These are phyloP conservation scores for Sanguinoderma infundibulare DNA, from an alignment of 1,284 basidiomycete species.

Conservation along the genomic window DNA sequence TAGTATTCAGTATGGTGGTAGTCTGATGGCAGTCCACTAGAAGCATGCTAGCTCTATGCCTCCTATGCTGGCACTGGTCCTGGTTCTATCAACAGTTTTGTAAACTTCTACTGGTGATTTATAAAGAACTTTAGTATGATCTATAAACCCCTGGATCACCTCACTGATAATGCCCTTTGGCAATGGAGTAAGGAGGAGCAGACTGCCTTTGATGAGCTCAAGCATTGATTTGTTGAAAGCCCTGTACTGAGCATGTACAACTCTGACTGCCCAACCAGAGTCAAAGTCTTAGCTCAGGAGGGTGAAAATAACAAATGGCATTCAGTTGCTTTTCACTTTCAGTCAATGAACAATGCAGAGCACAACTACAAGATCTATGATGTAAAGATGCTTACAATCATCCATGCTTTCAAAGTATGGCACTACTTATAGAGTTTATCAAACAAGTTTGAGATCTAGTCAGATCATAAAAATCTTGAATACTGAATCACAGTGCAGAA, in stretches of 20 bases:
- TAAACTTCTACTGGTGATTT: slow-evolving; percentile 40
- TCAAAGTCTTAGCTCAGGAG: not conserved
- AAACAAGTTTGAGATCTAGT: slow-evolving; percentile 24
- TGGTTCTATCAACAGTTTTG: slow-evolving; percentile 6
- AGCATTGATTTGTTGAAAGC: not conserved
- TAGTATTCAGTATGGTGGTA: slow-evolving; percentile 34
- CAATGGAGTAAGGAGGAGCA: slow-evolving; percentile 6
- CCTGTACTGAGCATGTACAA: too few species aligned
- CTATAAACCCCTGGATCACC: slow-evolving; percentile 32
- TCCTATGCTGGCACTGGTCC: too few species aligned
- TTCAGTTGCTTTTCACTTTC: slow-evolving; percentile 7
- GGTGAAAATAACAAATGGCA: slow-evolving; percentile 4
- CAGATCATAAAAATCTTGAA: slow-evolving; percentile 50
- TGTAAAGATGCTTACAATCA: slow-evolving; percentile 43
- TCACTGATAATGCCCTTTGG: slow-evolving; percentile 22
- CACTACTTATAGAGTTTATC: slow-evolving; percentile 32
- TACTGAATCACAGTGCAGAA: slow-evolving; percentile 42
- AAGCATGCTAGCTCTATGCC: slow-evolving; percentile 32
- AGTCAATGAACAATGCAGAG: not conserved
- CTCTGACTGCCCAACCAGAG: not conserved
- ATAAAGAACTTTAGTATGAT: slow-evolving; percentile 42
- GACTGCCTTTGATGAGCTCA: not conserved
- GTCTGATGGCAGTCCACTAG: slow-evolving; percentile 39
- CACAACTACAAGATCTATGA: slow-evolving; percentile 43
- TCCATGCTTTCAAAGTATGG: slow-evolving; percentile 36